A percentile compares a stretch with the other conserved stretches of the same genome.
Conservation (phyloP, 2,329 filamentous ascomycete genomes). For the Chalara sp. region DNA sequence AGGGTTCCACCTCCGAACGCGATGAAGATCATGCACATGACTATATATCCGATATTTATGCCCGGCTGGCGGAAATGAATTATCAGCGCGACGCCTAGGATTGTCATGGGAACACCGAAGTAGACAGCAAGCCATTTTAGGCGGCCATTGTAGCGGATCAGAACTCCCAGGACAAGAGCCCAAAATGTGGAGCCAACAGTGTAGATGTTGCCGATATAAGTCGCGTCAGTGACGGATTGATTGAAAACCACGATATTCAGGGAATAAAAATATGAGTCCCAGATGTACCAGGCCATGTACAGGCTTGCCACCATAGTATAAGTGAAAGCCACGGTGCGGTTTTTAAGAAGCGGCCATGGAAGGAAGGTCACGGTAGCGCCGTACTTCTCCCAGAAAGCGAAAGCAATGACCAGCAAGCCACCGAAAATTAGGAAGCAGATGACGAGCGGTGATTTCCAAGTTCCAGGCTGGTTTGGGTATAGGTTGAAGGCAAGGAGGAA, state of each 20-base stretch:
- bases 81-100: conserved; percentile 41
- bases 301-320: conserved; percentile 62
- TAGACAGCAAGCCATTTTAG: conserved; percentile 44
- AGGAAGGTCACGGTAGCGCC: conserved; percentile 50
- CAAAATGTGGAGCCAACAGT: conserved; percentile 43
- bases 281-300: conserved; percentile 55
- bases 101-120: conserved; percentile 27
- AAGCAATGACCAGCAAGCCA: conserved; percentile 28
- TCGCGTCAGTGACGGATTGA: conserved; percentile 39
- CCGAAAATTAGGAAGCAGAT: conserved; percentile 36
- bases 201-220: conserved; percentile 43
- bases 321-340: conserved; percentile 56
- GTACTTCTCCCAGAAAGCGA: conserved; percentile 21
- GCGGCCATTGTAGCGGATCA: conserved; percentile 41
- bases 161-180: conserved; percentile 38
- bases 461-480: conserved; percentile 30
- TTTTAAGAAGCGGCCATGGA: conserved; percentile 47
- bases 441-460: conserved; percentile 35
- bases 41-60: conserved; percentile 40
- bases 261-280: conserved; percentile 50
- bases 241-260: conserved; percentile 47
- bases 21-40: conserved; percentile 52
- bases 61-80: conserved; percentile 46
- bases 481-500: conserved; percentile 20
- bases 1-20: conserved; percentile 50